phyloP scores from a whole-genome alignment of 2,329 filamentous ascomycete species.

The Trichophyton benhamiae region DNA sequence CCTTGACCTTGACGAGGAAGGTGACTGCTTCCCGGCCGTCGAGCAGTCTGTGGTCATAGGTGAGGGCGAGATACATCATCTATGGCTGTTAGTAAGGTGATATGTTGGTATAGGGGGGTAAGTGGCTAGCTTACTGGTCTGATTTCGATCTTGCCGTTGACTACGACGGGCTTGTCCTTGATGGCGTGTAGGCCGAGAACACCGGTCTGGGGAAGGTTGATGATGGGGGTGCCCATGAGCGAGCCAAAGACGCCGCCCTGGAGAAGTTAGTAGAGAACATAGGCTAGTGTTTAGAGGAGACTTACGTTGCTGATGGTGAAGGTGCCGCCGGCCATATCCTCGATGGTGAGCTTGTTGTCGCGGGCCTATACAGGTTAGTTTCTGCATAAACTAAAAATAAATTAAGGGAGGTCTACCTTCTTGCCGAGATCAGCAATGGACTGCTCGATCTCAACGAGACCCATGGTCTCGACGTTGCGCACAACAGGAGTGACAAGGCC shows the following conservation, averaged over 20 bases:
- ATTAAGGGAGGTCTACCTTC: constrained; percentile 51
- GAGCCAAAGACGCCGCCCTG: constrained; percentile 87
- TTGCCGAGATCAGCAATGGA: constrained; percentile 87
- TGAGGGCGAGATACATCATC: constrained; percentile 98
- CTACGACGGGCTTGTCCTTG: constrained; percentile 79
- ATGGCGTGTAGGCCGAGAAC: constrained; percentile 91
- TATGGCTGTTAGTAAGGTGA: constrained; percentile 16
- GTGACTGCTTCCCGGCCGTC: constrained; percentile 93
- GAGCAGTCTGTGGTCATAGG: constrained; percentile 91
- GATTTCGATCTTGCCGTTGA: constrained; percentile 90
- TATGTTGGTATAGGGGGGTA: not conserved
- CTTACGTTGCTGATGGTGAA: constrained; percentile 88
- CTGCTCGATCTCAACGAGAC: constrained; percentile 79
- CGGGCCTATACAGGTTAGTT: constrained; percentile 52
- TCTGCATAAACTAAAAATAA: not conserved
- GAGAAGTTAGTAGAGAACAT: constrained; percentile 13
- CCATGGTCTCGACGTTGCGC: constrained; percentile 78
- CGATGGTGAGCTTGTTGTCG: constrained; percentile 91
- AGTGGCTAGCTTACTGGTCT: constrained; percentile 48
- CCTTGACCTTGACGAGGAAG: constrained; percentile 94
- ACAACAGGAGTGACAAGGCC: constrained; percentile 94
- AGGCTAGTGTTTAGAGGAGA: not conserved
- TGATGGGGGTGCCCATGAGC: constrained; percentile 94
- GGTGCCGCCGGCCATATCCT: constrained; percentile 97
- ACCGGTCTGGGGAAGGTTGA: constrained; percentile 86